Base-by-base conservation (phyloP, 306 rosid genomes). In the Delonix regia region DNA sequence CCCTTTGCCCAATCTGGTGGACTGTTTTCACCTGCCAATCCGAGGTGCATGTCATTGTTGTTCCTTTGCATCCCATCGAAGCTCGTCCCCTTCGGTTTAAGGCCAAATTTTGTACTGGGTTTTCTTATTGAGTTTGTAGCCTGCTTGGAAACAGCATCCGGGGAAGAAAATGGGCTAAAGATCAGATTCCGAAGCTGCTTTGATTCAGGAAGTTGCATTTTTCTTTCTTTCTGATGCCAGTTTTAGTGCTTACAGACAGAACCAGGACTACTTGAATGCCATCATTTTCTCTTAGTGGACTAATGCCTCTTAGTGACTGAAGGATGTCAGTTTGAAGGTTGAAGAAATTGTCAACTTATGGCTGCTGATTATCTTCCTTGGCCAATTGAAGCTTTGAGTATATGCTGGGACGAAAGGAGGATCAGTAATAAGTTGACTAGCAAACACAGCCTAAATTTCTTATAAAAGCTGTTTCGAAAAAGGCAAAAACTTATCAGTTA, bases 191-290 rank as follows among this genome's bases (percentile, higher is more conserved):
- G 77, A 44, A 51, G 89, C 83, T 5, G 78, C 61, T 67, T 77
- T 77, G 61, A 86, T 73, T 87, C 85, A 83, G 28, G 76, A 42
- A 2, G 71, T 68, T 44, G 83, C 85, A 52, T 77, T 80, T 73
- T 60, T 83, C 79, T 86, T 61, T 73, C 81, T 71, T 25, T 80
- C 73, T 2, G 55, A 44, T n/a, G 85, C 78, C 13, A 86, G 85
- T 73, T 72, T 69, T 41, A 80, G 15, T 34, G 81, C 41, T 52
- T 71, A 9, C n/a, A 15, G 21, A 73, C 33, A 48, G 83, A 65
- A 49, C 39, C 69, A 2, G 30, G 60, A 75, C 15, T 51, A 30
- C 41, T 44, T 33, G 49, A 18, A 45, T 11, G 44, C 41, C 24
- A n/a, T 59, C 80, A 52, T 75, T 61, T 22, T 55, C 66, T 59